Evolutionary conservation across 306 rosid genomes (phyloP), one percentile per base, ranked within the genome.

Genomic region (Alnus glutinosa): DNA sequence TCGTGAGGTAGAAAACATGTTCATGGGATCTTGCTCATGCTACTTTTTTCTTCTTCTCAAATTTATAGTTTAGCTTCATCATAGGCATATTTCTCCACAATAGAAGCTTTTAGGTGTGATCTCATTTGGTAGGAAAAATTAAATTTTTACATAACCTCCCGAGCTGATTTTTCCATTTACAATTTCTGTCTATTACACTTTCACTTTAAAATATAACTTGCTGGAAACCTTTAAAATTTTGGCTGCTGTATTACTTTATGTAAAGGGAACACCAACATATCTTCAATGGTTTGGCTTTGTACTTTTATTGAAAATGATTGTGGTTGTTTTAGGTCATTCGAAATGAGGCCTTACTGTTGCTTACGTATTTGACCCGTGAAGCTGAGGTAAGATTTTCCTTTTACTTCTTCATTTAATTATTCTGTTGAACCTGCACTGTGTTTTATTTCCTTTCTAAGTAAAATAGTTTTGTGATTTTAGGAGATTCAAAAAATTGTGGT

Each of bases 401-500:
- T 78, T 54, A 63, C 49, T n/a, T 84, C 37, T 62, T 78, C 58
- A 63, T 54, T 54, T 69, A 11, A 75, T 70, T n/a, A 49, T 72
- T 57, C 54, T 16, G 52, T 19, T 61, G 2, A 49, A 57, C 6
- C n/a, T 67, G 75, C 39, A 42, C 46, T 62, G 9, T 19, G 32
- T 55, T 78, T 36, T 55, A 11, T 34, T 64, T 62, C 46, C 6
- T 23, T 64, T n/a, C 73, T 77, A 52, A 82, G 67, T 54, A 80
- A 78, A 73, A 30, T 42, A 51, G 69, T 87, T 73, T 84, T 76
- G 75, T 80, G 77, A 80, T 77, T 86, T 81, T 86, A 94, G 98
- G 98, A 94, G 87, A 94, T 94, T 85, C 98, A 94, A 92, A 94
- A 94, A 84, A 94, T 94, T 82, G 86, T 94, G 68, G 98, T 94